Percentiles rank a stretch among this genome's conserved stretches.
phyloP scores from a whole-genome alignment of 768 basidiomycete genomes.

The Panellus pusillus region DNA sequence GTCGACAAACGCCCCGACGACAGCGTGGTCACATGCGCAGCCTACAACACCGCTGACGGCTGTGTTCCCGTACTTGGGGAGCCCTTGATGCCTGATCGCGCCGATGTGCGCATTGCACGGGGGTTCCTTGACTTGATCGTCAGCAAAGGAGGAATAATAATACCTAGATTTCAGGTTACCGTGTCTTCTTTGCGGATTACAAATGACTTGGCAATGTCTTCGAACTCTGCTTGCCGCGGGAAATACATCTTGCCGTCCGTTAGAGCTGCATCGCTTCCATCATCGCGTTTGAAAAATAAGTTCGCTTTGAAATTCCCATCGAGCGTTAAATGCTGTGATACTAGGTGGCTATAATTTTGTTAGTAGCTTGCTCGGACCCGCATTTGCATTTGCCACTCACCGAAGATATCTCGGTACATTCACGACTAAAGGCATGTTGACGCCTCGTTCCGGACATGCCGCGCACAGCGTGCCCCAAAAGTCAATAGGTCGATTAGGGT shows the following conservation, averaged over 20 bases:
- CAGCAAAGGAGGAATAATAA: not conserved
- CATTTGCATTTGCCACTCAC: no score
- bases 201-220: not conserved
- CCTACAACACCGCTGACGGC: slow-evolving; percentile 8
- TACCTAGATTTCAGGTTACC: not conserved
- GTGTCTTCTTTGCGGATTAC: slow-evolving; percentile 3
- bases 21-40: slow-evolving; percentile 9
- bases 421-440: no score
- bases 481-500: no score
- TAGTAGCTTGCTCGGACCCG: no score
- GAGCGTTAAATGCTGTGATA: not conserved
- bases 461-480: no score
- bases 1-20: slow-evolving; percentile 7
- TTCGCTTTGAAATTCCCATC: slow-evolving; percentile 14
- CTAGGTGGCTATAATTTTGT: not conserved
- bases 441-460: no score
- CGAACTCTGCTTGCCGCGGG: slow-evolving; percentile 3
- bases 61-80: slow-evolving; percentile 3
- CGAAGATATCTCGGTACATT: no score
- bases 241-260: slow-evolving; percentile 16
- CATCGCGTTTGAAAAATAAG: slow-evolving; percentile 10
- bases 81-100: slow-evolving; percentile 4
- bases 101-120: slow-evolving; percentile 4
- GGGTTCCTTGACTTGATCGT: not conserved
- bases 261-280: slow-evolving; percentile 4